A percentile compares a stretch with the other conserved stretches of the same genome.
These are phyloP conservation scores for Scedosporium aurantiacum DNA, from an alignment of 2,329 filamentous ascomycete species.

Conservation along the genomic window DNA sequence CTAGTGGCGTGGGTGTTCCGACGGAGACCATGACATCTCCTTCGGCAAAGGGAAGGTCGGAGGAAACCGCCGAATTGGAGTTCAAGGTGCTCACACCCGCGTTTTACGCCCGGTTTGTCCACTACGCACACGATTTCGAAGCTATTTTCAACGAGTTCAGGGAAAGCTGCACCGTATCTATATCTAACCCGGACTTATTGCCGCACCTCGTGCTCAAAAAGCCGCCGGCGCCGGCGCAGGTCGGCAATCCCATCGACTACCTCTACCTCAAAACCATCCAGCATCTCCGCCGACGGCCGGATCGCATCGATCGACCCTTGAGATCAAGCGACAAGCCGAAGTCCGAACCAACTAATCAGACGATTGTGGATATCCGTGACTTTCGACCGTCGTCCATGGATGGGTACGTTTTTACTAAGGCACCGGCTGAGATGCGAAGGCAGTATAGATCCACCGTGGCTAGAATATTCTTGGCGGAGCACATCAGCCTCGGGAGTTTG, in stretches of 20 bases:
- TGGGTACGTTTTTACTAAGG: slow-evolving; percentile 29
- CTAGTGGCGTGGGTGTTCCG: slow-evolving; percentile 33
- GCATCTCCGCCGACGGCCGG: slow-evolving; percentile 29
- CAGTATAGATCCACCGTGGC: slow-evolving; percentile 27
- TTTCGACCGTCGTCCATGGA: slow-evolving; percentile 42
- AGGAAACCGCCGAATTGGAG: slow-evolving; percentile 29
- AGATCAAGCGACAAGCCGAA: slow-evolving; percentile 22
- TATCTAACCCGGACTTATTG: slow-evolving; percentile 44
- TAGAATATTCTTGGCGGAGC: slow-evolving; percentile 33
- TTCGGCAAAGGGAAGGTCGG: slow-evolving; percentile 11
- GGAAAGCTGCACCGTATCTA: slow-evolving; percentile 46
- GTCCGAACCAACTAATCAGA: slow-evolving; percentile 1
- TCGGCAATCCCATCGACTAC: slow-evolving; percentile 25
- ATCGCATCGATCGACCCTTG: slow-evolving; percentile 27
- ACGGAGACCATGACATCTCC: slow-evolving; percentile 28
- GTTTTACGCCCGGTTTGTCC: slow-evolving; percentile 57
- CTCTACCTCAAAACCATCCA: slow-evolving; percentile 32
- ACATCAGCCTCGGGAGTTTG: slow-evolving; percentile 24
- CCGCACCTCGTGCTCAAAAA: slow-evolving; percentile 31
- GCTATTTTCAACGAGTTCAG: slow-evolving; percentile 49
- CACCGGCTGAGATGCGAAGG: slow-evolving; percentile 16
- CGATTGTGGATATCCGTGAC: slow-evolving; percentile 28
- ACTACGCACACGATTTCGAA: slow-evolving; percentile 51
- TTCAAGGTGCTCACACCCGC: slow-evolving; percentile 50
- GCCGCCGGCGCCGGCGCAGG: slow-evolving; percentile 22